Base-by-base conservation (phyloP, 148 eudicot species). In the Fagopyrum esculentum region DNA sequence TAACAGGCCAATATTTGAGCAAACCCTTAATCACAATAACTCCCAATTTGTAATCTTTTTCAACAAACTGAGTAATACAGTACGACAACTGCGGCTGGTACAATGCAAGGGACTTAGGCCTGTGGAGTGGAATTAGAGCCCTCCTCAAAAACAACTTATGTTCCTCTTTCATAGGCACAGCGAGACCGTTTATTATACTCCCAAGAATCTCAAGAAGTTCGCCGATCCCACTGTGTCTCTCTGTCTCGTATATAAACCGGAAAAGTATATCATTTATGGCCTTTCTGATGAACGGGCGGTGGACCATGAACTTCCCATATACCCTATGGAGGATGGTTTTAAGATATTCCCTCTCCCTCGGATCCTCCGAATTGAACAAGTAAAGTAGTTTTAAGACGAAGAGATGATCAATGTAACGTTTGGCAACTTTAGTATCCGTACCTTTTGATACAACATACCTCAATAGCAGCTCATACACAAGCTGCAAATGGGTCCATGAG, bases 191-290 rank as follows among this genome's bases (percentile, higher is more conserved):
- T 1, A 35, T 35, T 35, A 35, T 87, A 79, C 94, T 90, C 44
- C 94, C 95, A 44, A 90, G 85, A 75, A 90, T 86, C 83, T 90
- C 96, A 81, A 90, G 80, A 54, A 90, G 89, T 78, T 90, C 96
- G 35, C 85, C 89, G 46, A 90, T 81, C 15, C 96, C 96, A 76
- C 86, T 86, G 73, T 88, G 90, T 76, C 92, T 84, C 81, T 85
- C 92, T 1, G 90, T 88, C 79, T 90, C 96, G 55, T 85, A 90
- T 60, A 90, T 81, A 73, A 90, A 90, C 74, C 92, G 76, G 77
- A 85, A 90, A 76, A 90, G 86, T 49, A 87, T 87, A 75, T 90
- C 86, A 73, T 84, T 87, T 0, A 90, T 87, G 2, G 87, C 89
- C 73, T 87, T 90, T 83, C 94, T 84, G 51, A 90, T 90, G 78